Percentiles rank a stretch among this genome's conserved stretches.
These are phyloP conservation scores for Geum urbanum DNA, from an alignment of 306 rosid species.

Conservation along the genomic window DNA sequence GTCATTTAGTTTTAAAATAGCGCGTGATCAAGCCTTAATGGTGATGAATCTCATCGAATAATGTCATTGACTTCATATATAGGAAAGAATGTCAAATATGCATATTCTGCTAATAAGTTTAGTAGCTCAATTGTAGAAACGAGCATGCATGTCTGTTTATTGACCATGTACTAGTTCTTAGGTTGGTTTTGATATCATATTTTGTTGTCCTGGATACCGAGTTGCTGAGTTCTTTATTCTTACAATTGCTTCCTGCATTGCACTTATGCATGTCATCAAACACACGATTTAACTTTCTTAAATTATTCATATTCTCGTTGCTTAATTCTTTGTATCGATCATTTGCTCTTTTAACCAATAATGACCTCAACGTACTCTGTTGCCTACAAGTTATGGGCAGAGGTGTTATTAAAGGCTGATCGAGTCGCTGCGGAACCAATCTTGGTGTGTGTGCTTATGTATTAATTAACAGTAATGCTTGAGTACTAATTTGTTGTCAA, in stretches of 20 bases:
- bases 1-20: not conserved
- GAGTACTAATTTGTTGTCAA: too few species aligned
- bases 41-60: not conserved
- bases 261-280: not conserved
- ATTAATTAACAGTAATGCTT: too few species aligned
- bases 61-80: not conserved
- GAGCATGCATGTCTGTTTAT: not conserved
- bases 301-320: not conserved
- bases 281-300: not conserved
- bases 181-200: not conserved
- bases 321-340: not conserved
- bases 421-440: too few species aligned
- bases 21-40: not conserved
- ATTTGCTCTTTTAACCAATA: not conserved
- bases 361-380: too few species aligned
- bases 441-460: too few species aligned
- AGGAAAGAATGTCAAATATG: not conserved
- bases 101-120: not conserved
- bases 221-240: not conserved
- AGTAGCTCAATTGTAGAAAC: not conserved
- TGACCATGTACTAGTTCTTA: not conserved
- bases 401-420: too few species aligned
- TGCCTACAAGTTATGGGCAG: too few species aligned
- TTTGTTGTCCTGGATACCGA: not conserved
- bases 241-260: constrained; percentile 1